Conservation (phyloP, 345 rosid species). For the Hibiscus syriacus region DNA sequence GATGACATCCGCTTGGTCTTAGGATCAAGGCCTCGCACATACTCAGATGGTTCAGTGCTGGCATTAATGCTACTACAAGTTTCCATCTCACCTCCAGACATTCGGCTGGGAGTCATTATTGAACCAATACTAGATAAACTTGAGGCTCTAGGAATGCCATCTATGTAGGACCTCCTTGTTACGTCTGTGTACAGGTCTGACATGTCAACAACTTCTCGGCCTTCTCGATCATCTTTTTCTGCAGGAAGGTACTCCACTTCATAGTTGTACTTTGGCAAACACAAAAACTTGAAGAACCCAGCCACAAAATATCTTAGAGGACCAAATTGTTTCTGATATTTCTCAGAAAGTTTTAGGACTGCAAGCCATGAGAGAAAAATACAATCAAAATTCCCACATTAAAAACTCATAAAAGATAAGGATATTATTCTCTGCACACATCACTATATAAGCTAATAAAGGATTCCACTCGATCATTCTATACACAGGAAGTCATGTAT, state of each 20-base stretch:
- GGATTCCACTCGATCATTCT: background rate
- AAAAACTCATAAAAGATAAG: background rate
- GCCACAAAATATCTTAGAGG: slow-evolving; percentile 95
- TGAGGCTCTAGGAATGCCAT: slow-evolving; percentile 90
- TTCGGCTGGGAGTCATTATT: slow-evolving; percentile 72
- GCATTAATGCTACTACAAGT: slow-evolving; percentile 68
- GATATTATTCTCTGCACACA: background rate
- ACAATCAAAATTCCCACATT: background rate
- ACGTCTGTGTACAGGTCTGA: slow-evolving; percentile 77
- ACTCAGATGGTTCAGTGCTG: slow-evolving; percentile 86
- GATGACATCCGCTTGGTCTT: slow-evolving; percentile 78
- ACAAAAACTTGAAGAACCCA: slow-evolving; percentile 88
- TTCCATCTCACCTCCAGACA: slow-evolving; percentile 78
- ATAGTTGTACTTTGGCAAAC: slow-evolving; percentile 91
- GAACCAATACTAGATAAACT: slow-evolving; percentile 96
- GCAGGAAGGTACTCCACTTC: slow-evolving; percentile 97
- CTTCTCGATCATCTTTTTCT: slow-evolving; percentile 59
- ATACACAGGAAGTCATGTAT: background rate
- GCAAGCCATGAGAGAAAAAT: slow-evolving; percentile 16
- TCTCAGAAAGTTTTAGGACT: slow-evolving; percentile 96
- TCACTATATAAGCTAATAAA: background rate
- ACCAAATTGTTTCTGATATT: slow-evolving; percentile 89
- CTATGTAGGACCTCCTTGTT: slow-evolving; percentile 70
- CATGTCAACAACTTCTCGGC: slow-evolving; percentile 60
- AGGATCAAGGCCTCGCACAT: slow-evolving; percentile 90